Conservation (phyloP, 352 stramenopile species). For the Pythium oligandrum region DNA sequence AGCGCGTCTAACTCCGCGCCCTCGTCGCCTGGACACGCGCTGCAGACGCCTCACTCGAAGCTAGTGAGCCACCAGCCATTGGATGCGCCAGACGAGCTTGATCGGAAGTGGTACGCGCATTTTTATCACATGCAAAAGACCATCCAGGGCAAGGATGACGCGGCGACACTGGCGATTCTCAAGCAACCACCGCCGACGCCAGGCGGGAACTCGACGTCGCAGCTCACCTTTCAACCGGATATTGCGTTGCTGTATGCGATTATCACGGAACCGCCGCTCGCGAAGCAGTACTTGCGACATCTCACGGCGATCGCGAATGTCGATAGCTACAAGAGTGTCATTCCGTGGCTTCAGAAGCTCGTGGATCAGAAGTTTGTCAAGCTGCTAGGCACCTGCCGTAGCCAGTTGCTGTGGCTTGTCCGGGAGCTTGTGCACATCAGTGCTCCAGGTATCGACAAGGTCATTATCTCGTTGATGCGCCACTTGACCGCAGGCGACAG, state of each 20-base stretch:
- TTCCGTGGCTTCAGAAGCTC: conserved; percentile 74
- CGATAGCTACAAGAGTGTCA: conserved; percentile 76
- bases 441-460: conserved; percentile 59
- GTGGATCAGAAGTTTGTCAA: conserved; percentile 82
- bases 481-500: conserved; percentile 61
- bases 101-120: conserved; percentile 84
- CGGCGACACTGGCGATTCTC: conserved; percentile 39
- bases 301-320: conserved; percentile 44
- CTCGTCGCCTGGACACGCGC: conserved; percentile 21
- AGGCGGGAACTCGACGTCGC: conserved; percentile 16
- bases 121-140: conserved; percentile 85
- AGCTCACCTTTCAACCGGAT: conserved; percentile 69
- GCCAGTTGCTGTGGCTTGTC: conserved; percentile 76
- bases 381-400: conserved; percentile 65
- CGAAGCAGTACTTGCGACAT: conserved; percentile 77
- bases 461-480: conserved; percentile 72
- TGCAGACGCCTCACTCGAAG: conserved; percentile 54
- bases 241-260: conserved; percentile 78
- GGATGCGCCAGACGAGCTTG: conserved; percentile 71
- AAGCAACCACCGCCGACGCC: conserved; percentile 42
- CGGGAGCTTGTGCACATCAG: conserved; percentile 76
- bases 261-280: conserved; percentile 56
- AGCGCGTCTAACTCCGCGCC: conserved; percentile 18
- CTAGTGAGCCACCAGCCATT: conserved; percentile 67
- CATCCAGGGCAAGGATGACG: conserved; percentile 69